These are phyloP conservation scores for Rhodocollybia butyracea DNA, from an alignment of 768 basidiomycete genomes.

Conservation along the genomic window DNA sequence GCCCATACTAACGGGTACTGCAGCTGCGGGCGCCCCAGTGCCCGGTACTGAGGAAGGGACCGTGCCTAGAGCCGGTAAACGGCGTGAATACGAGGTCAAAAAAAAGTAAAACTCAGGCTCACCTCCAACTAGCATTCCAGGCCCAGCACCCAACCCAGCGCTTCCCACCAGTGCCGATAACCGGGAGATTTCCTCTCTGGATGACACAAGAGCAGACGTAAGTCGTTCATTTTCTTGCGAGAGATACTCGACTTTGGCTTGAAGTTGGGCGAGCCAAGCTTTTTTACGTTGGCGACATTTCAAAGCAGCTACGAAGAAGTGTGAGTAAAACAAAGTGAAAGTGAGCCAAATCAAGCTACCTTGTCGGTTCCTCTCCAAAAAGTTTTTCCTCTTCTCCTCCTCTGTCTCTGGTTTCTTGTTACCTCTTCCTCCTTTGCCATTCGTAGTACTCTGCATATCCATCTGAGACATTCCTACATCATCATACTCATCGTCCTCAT, in stretches of 20 bases:
- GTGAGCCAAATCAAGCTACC: constrained; percentile 48
- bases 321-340: constrained; percentile 10
- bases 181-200: constrained; percentile 89
- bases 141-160: constrained; percentile 38
- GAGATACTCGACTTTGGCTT: constrained; percentile 90
- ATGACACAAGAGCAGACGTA: constrained; percentile 77
- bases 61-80: no score
- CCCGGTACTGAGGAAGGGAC: not conserved
- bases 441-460: constrained; percentile 15
- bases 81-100: no score
- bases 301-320: constrained; percentile 70
- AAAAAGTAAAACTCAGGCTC: not conserved
- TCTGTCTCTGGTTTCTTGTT: constrained; percentile 86
- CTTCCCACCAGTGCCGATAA: constrained; percentile 70
- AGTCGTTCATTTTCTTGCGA: constrained; percentile 94
- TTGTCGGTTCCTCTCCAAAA: constrained; percentile 95
- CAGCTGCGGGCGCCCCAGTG: no score
- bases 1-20: constrained; percentile 1
- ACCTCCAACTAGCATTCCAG: constrained; percentile 21
- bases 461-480: not conserved
- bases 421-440: constrained; percentile 13
- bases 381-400: constrained; percentile 96
- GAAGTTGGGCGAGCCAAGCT: constrained; percentile 91
- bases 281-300: constrained; percentile 99
- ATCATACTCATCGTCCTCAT: constrained; percentile 34